Evolutionary conservation across 2,329 filamentous ascomycete genomes (phyloP), one percentile per base, ranked within the genome.

Genomic region (Thermochaetoides dissita): DNA sequence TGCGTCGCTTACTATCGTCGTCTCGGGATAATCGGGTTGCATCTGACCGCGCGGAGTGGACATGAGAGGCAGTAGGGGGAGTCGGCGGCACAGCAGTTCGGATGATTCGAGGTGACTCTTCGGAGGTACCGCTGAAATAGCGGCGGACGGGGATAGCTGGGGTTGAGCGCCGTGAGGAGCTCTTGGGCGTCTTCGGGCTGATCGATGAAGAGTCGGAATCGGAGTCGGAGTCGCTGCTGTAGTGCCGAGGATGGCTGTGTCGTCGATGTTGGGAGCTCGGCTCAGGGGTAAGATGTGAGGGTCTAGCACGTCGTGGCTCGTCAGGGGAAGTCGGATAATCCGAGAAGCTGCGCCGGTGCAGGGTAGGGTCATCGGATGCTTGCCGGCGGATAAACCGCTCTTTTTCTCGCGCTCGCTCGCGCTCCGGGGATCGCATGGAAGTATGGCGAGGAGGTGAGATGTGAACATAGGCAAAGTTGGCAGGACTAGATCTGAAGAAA

Each of bases 271-370:
- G 57, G 1, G 47, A 36, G 7, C 50, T 42, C 10, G 57, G 57
- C 30, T 60, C 53, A 7, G 64, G 56, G 34, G 63, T 61, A 10
- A 65, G 49, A 41, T 68, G 55, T 12, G 54, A 44, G 12, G 46
- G 39, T 24, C 46, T 46, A 9, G 46, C 39, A 9, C 46, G 38
- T 28, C 44, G 53, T n/a, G 44, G 40, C 30, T 47, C 45, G 53
- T 11, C 59, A 2, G 58, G 57, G 1, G 62, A 60, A 2, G 59
- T 60, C 2, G 65, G 64, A 40, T 67, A 64, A 43, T 74, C 71
- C 3, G 70, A 71, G 53, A 70, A 68, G 55, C 71, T 74, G 42
- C 66, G 63, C 34, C 69, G 62, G 31, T 69, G 62, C 34, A 67
- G 63, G 9, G 53, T 56, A n/a, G 61, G 55, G 10, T 68, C 66